Conservation (phyloP, 208 protist species). For the Crithidia brevicula region DNA sequence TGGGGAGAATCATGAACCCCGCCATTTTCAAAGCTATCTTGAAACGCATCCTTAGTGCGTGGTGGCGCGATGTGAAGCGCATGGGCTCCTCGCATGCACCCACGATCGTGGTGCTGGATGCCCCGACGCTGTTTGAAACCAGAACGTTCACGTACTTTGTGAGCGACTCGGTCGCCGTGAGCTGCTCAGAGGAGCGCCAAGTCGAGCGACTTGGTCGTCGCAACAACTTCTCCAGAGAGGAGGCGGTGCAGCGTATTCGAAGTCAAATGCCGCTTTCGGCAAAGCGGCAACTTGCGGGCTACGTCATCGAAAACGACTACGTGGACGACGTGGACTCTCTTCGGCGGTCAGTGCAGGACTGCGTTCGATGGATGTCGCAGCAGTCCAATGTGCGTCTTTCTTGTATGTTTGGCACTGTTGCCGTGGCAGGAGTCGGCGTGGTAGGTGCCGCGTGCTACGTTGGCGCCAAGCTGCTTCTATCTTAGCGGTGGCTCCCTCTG, state of each 20-base stretch:
- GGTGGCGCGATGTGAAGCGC: conserved; percentile 55
- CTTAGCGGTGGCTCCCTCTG: background rate
- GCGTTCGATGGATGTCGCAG: conserved; percentile 71
- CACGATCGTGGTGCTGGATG: conserved; percentile 82
- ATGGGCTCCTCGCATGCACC: conserved; percentile 9
- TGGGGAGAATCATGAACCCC: conserved; percentile 79
- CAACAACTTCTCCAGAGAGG: conserved; percentile 50
- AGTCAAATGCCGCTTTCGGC: conserved; percentile 80
- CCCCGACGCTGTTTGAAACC: conserved; percentile 88
- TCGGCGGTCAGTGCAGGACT: conserved; percentile 31
- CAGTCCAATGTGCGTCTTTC: conserved; percentile 46
- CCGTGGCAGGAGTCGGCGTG: conserved; percentile 11
- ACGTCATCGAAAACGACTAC: conserved; percentile 80
- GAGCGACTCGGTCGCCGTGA: conserved; percentile 68
- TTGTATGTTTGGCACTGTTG: conserved; percentile 30
- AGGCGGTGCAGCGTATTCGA: conserved; percentile 63
- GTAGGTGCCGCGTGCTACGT: conserved; percentile 15
- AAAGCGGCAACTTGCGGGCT: conserved; percentile 68
- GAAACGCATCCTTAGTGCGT: conserved; percentile 47
- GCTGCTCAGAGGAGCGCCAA: conserved; percentile 65
- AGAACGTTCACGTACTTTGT: conserved; percentile 81
- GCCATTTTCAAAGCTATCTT: conserved; percentile 80
- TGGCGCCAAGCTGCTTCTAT: background rate
- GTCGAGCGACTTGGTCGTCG: conserved; percentile 58
- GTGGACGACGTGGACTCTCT: conserved; percentile 41